Conservation (phyloP, 78 protist genomes). For the Dictyostelium capitatum region DNA sequence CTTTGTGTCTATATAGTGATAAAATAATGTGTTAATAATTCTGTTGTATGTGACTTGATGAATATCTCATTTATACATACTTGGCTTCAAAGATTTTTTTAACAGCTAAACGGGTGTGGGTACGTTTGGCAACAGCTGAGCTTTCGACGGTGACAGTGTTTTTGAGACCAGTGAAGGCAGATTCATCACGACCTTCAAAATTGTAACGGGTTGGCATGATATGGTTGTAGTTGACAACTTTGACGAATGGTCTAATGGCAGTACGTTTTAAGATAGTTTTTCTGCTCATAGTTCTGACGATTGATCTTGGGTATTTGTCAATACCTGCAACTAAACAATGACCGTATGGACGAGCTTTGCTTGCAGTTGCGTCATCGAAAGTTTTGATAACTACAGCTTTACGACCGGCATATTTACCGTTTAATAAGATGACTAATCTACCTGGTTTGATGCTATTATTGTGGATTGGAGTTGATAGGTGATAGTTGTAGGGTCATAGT, state of each 20-base stretch:
- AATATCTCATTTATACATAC: too few relatives aligned
- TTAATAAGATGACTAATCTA: conserved; percentile 96
- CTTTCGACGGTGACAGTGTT: conserved; percentile 84
- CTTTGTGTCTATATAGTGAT: conserved; percentile 74
- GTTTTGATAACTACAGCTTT: conserved; percentile 98
- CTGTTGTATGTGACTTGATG: too few relatives aligned
- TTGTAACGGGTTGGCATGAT: conserved; percentile 98
- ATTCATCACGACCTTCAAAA: conserved; percentile 75
- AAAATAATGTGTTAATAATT: background rate
- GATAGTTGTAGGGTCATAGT: background rate
- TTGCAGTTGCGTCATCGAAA: conserved; percentile 92
- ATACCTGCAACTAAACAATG: conserved; percentile 98
- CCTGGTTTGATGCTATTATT: conserved; percentile 96
- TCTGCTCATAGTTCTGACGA: conserved; percentile 90
- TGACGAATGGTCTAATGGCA: conserved; percentile 96
- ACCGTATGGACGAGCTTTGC: conserved; percentile 92
- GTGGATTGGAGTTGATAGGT: background rate
- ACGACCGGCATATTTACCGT: conserved; percentile 98
- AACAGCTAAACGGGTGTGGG: conserved; percentile 59
- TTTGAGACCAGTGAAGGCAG: conserved; percentile 77
- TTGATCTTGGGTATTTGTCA: conserved; percentile 92
- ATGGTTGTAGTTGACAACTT: conserved; percentile 98
- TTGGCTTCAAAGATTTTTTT: conserved; percentile 68
- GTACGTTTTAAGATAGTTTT: conserved; percentile 91
- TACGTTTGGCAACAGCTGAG: conserved; percentile 54